Percentiles rank a stretch among this genome's conserved stretches.
phyloP scores from a whole-genome alignment of 2,329 filamentous ascomycete genomes.

The Cladophialophora exuberans region DNA sequence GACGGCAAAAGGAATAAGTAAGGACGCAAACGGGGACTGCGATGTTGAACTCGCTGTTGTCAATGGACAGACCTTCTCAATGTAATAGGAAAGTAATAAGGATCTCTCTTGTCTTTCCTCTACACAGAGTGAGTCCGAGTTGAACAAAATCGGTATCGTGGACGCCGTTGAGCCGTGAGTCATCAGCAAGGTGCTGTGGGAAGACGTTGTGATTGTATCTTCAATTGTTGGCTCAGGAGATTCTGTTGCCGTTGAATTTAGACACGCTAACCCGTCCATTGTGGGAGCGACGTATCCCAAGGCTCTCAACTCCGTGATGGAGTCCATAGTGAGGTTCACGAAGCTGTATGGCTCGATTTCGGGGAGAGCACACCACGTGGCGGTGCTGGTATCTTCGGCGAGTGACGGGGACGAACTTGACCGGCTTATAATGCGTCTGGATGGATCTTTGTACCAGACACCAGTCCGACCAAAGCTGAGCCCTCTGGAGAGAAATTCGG shows the following conservation, averaged over 20 bases:
- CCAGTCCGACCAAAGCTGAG: constrained; percentile 16
- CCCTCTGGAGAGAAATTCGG: constrained; percentile 13
- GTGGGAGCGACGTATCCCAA: background rate
- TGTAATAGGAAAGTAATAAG: constrained; percentile 18
- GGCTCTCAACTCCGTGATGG: background rate
- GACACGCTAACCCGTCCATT: background rate
- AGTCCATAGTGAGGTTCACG: constrained; percentile 12
- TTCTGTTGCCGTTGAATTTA: background rate
- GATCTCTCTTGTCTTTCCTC: background rate
- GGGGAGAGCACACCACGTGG: constrained; percentile 13
- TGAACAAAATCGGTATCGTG: background rate
- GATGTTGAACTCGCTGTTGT: constrained; percentile 10
- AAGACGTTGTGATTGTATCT: background rate
- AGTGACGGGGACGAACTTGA: background rate
- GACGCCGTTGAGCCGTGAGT: background rate
- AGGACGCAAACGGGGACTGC: constrained; percentile 12
- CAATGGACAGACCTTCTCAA: constrained; percentile 14
- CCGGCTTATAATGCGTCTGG: constrained; percentile 1
- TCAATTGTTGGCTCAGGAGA: background rate
- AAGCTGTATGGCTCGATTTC: constrained; percentile 16
- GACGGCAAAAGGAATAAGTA: constrained; percentile 18
- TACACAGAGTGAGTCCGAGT: background rate
- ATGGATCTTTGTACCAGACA: constrained; percentile 18
- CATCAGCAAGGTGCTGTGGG: constrained; percentile 5
- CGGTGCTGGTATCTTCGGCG: too few species aligned